These are phyloP conservation scores for Urochloa ruziziensis DNA, from an alignment of 176 grass and related monocot species.

Conservation along the genomic window DNA sequence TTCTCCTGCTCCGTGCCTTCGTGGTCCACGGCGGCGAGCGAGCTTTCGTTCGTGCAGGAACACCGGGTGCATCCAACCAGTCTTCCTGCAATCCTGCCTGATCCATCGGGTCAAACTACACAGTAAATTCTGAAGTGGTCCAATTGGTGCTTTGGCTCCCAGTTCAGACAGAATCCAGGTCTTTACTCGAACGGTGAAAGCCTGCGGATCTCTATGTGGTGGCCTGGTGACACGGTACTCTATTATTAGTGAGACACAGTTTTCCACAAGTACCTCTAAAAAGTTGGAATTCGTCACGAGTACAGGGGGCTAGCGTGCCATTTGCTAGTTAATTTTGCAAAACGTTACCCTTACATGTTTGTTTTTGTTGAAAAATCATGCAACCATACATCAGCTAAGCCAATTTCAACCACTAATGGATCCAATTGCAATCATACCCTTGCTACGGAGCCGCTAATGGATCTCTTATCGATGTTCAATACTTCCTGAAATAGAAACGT, in stretches of 20 bases:
- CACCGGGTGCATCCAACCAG: neutral
- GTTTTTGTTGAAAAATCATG: neutral
- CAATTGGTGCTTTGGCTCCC: neutral
- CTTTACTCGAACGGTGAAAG: neutral
- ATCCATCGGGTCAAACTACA: neutral
- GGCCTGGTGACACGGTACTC: neutral
- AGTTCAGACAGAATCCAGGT: neutral
- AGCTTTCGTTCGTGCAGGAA: neutral
- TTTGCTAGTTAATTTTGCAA: neutral
- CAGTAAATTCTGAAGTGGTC: neutral
- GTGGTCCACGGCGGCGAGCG: neutral
- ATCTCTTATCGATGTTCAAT: neutral
- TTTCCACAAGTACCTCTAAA: neutral
- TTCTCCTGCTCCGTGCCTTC: neutral
- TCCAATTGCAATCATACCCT: no score
- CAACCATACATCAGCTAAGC: neutral
- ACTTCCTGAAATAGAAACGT: neutral
- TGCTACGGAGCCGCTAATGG: neutral
- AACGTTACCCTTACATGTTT: neutral
- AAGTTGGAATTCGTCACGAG: neutral
- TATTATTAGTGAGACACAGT: neutral
- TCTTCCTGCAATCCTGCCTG: neutral
- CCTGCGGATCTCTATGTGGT: neutral
- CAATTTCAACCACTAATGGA: neutral
- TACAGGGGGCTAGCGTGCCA: neutral